Conservation (phyloP, 345 rosid genomes). For the Limnanthes douglasii region DNA sequence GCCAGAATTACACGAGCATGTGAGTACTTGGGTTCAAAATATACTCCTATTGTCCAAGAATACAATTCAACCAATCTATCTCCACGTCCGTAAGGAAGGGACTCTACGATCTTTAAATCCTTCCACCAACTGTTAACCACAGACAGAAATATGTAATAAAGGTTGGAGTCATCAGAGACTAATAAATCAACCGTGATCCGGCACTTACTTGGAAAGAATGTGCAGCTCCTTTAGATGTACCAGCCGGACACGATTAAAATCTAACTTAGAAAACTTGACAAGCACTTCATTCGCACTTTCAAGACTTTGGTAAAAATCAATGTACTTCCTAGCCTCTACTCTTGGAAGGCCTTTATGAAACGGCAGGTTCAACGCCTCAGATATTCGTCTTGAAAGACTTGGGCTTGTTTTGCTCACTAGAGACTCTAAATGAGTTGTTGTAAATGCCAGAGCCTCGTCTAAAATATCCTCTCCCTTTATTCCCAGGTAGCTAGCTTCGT, state of each 20-base stretch:
- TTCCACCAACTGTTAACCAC: slow-evolving; percentile 11
- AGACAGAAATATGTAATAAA: background rate
- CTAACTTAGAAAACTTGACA: slow-evolving; percentile 4
- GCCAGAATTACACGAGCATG: no score
- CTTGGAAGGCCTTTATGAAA: slow-evolving; percentile 1
- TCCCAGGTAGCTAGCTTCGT: slow-evolving; percentile 6
- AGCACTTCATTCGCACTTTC: background rate
- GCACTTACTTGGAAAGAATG: slow-evolving; percentile 7
- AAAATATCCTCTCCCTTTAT: slow-evolving; percentile 5
- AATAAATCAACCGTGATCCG: no score
- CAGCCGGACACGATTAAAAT: no score
- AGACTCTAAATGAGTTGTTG: background rate
- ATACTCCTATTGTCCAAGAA: no score
- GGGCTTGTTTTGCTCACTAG: background rate
- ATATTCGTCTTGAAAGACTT: background rate
- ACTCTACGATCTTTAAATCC: no score
- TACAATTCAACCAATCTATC: slow-evolving; percentile 12
- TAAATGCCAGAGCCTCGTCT: slow-evolving; percentile 6
- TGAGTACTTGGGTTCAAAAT: no score
- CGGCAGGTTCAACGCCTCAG: background rate
- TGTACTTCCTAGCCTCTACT: slow-evolving; percentile 1
- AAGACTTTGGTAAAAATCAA: slow-evolving; percentile 1
- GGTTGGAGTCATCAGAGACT: background rate
- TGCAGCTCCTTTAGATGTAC: no score
- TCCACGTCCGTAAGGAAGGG: no score